phyloP scores from a whole-genome alignment of 2,329 filamentous ascomycete species.

The Fusarium anguioides region DNA sequence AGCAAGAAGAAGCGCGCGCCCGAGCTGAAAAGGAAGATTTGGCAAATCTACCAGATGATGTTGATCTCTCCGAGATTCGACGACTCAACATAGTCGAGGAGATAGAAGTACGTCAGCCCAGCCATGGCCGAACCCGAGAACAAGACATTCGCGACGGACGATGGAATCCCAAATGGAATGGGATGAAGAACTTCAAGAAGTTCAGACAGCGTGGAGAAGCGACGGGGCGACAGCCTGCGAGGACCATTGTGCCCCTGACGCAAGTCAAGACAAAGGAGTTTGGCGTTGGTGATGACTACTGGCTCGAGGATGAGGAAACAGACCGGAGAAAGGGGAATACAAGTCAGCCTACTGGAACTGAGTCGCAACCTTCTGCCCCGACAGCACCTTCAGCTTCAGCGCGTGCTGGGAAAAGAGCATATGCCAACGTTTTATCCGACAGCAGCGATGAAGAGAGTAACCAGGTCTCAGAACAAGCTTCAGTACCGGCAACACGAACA shows the following conservation, averaged over 20 bases:
- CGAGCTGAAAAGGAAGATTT: slow-evolving; percentile 65
- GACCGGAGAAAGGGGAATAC: slow-evolving; percentile 47
- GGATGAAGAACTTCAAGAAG: slow-evolving; percentile 94
- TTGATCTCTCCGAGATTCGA: slow-evolving; percentile 79
- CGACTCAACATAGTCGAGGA: slow-evolving; percentile 81
- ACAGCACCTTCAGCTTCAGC: slow-evolving; percentile 18
- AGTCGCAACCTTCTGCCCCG: slow-evolving; percentile 24
- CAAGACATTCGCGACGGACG: slow-evolving; percentile 65
- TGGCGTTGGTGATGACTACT: slow-evolving; percentile 81
- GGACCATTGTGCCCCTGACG: slow-evolving; percentile 76
- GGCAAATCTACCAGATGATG: slow-evolving; percentile 66
- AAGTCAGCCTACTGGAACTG: slow-evolving; percentile 42
- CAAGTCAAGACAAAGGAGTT: slow-evolving; percentile 77
- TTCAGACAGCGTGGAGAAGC: slow-evolving; percentile 73
- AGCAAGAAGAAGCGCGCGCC: slow-evolving; percentile 74
- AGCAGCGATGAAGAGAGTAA: slow-evolving; percentile 51
- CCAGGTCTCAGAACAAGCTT: not conserved
- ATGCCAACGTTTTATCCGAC: slow-evolving; percentile 50
- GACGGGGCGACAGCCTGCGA: slow-evolving; percentile 55
- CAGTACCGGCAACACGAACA: slow-evolving; percentile 37
- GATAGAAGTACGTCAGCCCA: slow-evolving; percentile 69
- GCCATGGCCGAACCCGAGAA: slow-evolving; percentile 54
- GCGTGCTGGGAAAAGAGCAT: slow-evolving; percentile 29
- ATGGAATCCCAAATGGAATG: slow-evolving; percentile 93
- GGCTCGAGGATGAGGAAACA: slow-evolving; percentile 67